Evolutionary conservation across 2,329 filamentous ascomycete species (phyloP), one percentile per base, ranked within the genome.

Genomic region (Chalaropsis ovoidea): DNA sequence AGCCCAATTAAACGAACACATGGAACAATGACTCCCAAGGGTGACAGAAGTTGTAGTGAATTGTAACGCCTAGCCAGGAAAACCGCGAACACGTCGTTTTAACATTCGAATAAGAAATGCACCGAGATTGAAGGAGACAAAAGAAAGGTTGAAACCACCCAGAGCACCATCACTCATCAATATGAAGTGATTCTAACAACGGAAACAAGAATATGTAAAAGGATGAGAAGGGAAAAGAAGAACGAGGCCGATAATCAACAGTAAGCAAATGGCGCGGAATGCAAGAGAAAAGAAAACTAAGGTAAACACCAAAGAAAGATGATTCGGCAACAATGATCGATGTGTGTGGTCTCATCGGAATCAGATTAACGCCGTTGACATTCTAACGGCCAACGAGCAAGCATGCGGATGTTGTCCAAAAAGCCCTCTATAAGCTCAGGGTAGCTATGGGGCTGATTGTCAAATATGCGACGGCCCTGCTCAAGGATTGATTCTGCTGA

Each of bases 401-500:
- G 75, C 35, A 85, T 77, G 19, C 84, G 79, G 43, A 88, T 78
- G 70, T 94, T 93, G 73, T 91, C 86, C 65, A 93, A 76, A 68
- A 94, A 82, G 0, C 86, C 87, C 68, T 87, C 85, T 2, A 94
- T 82, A 15, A 93, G 75, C 58, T 85, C 81, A 65, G 83, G 79
- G 72, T 87, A 90, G 63, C 80, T 82, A 70, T 86, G 84, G 5
- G 78, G 77, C 65, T 80, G 76, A 1, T 77, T 77, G 4, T 73
- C 74, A 70, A 80, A 76, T 27, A 84, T 81, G 65, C 80, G 78
- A 43, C 77, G 76, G 6, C 86, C 87, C 69, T 92, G 87, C 11
- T 87, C 81, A 60, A 88, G 75, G 15, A 93, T 73, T n/a, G 80
- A 77, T 4, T 74, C 75, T 0, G 86, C 79, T n/a, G 84, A 79